These are phyloP conservation scores for Colletotrichum karsti DNA, from an alignment of 2,329 filamentous ascomycete genomes.

Conservation along the genomic window DNA sequence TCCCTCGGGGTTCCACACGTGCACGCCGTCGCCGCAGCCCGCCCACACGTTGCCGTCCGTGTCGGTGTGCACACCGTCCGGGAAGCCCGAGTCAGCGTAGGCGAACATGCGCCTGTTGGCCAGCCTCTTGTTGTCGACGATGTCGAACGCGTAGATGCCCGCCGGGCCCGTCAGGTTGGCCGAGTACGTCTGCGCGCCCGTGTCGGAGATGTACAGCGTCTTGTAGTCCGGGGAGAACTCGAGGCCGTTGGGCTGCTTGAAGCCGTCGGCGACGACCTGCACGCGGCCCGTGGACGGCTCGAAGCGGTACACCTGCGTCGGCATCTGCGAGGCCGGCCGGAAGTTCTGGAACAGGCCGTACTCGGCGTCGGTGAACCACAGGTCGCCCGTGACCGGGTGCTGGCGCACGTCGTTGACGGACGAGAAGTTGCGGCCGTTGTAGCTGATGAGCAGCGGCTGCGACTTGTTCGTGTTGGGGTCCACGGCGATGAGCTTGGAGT, in stretches of 20 bases:
- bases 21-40: conserved; percentile 57
- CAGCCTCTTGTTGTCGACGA: conserved; percentile 14
- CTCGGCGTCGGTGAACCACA: conserved; percentile 60
- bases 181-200: conserved; percentile 32
- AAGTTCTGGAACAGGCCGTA: conserved; percentile 59
- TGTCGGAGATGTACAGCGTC: conserved; percentile 55
- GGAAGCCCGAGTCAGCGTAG: conserved; percentile 54
- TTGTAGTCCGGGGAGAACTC: conserved; percentile 55
- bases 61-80: conserved; percentile 56
- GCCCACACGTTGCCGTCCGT: conserved; percentile 56
- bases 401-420: conserved; percentile 58
- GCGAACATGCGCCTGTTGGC: conserved; percentile 59
- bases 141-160: conserved; percentile 26
- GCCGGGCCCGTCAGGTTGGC: conserved; percentile 8
- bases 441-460: conserved; percentile 18
- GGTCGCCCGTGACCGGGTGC: conserved; percentile 45
- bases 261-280: conserved; percentile 55
- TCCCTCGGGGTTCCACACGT: conserved; percentile 55
- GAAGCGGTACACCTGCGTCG: conserved; percentile 58
- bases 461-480: conserved; percentile 31
- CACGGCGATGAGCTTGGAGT: conserved; percentile 28
- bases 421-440: conserved; percentile 47
- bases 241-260: conserved; percentile 55
- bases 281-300: conserved; percentile 47
- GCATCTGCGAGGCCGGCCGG: conserved; percentile 50